phyloP scores from a whole-genome alignment of 1,284 basidiomycete species.

The Heliocybe sulcata region DNA sequence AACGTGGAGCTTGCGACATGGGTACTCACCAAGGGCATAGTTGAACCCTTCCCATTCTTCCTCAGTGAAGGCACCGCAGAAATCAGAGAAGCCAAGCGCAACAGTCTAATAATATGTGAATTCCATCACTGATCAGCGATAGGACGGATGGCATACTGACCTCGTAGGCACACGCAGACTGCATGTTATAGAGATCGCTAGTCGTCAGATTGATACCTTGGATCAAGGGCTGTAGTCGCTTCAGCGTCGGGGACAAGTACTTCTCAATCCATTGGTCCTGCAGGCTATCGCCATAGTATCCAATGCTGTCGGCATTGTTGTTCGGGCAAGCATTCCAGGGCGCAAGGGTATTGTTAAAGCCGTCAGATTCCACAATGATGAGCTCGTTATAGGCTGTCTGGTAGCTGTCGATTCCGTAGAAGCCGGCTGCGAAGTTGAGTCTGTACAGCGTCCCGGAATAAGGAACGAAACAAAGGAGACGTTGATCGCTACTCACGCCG shows the following conservation, averaged over 20 bases:
- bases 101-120: conserved; percentile 37
- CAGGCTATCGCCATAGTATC: conserved; percentile 20
- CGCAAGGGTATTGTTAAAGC: conserved; percentile 53
- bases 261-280: conserved; percentile 38
- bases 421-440: conserved; percentile 79
- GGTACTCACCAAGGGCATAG: conserved; percentile 32
- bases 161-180: conserved; percentile 25
- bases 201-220: conserved; percentile 43
- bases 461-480: no score
- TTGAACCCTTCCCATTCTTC: conserved; percentile 62
- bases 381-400: conserved; percentile 36
- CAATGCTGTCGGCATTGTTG: conserved; percentile 24
- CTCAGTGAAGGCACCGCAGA: conserved; percentile 54
- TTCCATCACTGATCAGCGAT: conserved; percentile 8
- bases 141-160: conserved; percentile 16
- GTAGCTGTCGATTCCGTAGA: conserved; percentile 54
- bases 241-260: conserved; percentile 45
- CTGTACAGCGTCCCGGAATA: no score
- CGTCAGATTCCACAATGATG: conserved; percentile 43
- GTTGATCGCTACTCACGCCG: no score
- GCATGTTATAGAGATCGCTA: conserved; percentile 38
- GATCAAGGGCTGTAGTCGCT: conserved; percentile 38
- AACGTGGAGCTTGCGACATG: conserved; percentile 17
- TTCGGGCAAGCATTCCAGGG: conserved; percentile 38
- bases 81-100: conserved; percentile 49